phyloP scores from a whole-genome alignment of 2,329 filamentous ascomycete genomes.

The Arthroderma sp. region DNA sequence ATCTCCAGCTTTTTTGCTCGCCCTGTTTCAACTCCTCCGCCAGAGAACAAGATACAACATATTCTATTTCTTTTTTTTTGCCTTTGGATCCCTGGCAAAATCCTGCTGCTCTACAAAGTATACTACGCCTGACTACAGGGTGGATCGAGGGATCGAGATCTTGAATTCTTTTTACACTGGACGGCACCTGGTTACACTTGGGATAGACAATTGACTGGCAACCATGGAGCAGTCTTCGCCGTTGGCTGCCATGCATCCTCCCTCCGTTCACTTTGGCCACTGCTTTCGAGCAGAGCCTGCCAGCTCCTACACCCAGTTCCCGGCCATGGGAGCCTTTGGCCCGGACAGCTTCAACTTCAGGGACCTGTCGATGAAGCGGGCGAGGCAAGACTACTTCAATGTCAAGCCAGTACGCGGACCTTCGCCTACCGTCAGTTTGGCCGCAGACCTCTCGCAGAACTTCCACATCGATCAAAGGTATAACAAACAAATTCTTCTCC shows the following conservation, averaged over 20 bases:
- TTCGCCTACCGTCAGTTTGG: slow-evolving; percentile 80
- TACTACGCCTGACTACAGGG: too few relatives aligned
- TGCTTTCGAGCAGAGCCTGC: slow-evolving; percentile 50
- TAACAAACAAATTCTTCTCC: slow-evolving; percentile 8
- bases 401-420: slow-evolving; percentile 67
- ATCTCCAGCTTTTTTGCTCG: too few relatives aligned
- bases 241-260: slow-evolving; percentile 79
- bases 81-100: too few relatives aligned
- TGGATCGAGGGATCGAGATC: too few relatives aligned
- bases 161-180: too few relatives aligned
- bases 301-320: slow-evolving; percentile 42
- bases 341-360: slow-evolving; percentile 64
- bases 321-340: slow-evolving; percentile 44
- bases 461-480: slow-evolving; percentile 94
- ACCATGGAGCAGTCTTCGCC: slow-evolving; percentile 88
- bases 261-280: slow-evolving; percentile 48
- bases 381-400: slow-evolving; percentile 66
- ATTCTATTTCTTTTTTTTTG: too few relatives aligned
- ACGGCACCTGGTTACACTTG: neutral
- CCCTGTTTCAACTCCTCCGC: too few relatives aligned
- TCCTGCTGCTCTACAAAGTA: too few relatives aligned
- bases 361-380: slow-evolving; percentile 58
- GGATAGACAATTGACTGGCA: slow-evolving; percentile 8
- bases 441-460: slow-evolving; percentile 91
- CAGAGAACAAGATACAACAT: too few relatives aligned